These are phyloP conservation scores for Sporothrix pseudoabietina DNA, from an alignment of 2,329 filamentous ascomycete species.

Conservation along the genomic window DNA sequence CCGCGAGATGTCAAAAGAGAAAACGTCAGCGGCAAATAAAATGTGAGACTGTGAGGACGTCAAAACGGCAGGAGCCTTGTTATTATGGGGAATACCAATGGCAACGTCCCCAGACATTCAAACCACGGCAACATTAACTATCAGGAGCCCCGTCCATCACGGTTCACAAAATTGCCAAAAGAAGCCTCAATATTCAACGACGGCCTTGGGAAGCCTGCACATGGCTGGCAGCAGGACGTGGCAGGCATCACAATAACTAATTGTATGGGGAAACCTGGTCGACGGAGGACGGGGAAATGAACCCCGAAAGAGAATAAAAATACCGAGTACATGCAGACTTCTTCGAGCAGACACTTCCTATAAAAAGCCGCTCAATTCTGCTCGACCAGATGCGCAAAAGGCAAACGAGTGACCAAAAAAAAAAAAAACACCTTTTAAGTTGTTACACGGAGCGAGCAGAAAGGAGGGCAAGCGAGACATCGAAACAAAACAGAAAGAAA, in stretches of 20 bases:
- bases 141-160: not conserved
- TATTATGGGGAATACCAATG: not conserved
- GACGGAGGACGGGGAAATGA: not conserved
- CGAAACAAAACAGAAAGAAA: not conserved
- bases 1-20: not conserved
- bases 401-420: not conserved
- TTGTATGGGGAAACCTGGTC: not conserved
- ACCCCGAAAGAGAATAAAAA: not conserved
- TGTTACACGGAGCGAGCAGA: conserved; percentile 4
- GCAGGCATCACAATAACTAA: not conserved
- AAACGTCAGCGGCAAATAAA: not conserved
- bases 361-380: conserved; percentile 23
- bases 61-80: conserved; percentile 8
- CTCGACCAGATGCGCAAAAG: not conserved
- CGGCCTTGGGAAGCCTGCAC: not conserved
- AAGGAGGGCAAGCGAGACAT: not conserved
- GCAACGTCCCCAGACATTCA: not conserved
- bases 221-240: not conserved
- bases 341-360: not conserved
- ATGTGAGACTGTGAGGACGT: not conserved
- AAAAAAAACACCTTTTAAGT: not conserved
- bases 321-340: not conserved
- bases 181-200: not conserved
- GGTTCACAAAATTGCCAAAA: not conserved
- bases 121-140: not conserved